Conservation (phyloP, 2,329 filamentous ascomycete genomes). For the Aquanectria penicillioides region DNA sequence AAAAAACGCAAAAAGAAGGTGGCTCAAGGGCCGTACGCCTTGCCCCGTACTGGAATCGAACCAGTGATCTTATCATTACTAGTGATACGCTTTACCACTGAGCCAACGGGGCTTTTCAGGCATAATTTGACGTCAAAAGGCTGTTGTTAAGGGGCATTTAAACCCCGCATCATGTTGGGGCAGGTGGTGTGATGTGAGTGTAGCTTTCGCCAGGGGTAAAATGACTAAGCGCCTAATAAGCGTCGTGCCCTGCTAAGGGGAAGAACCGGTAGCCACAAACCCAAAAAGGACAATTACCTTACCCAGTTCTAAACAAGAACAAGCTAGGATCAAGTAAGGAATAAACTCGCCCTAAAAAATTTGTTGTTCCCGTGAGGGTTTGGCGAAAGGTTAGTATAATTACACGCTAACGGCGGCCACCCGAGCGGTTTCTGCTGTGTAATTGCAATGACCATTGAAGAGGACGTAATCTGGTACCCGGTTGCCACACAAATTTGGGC, state of each 20-base stretch:
- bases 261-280: no score
- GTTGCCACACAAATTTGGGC: no score
- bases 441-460: no score
- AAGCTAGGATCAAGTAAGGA: neutral
- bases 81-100: slow-evolving; percentile 32
- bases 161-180: neutral
- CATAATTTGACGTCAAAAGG: neutral
- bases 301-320: slow-evolving; percentile 1
- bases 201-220: neutral
- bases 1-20: slow-evolving; percentile 1
- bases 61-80: slow-evolving; percentile 32
- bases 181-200: neutral
- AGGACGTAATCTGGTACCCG: no score
- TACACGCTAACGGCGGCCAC: no score
- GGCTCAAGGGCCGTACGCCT: neutral
- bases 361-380: neutral
- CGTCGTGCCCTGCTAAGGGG: no score
- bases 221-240: no score
- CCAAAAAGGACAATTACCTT: slow-evolving; percentile 1
- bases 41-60: slow-evolving; percentile 32
- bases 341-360: neutral
- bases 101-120: slow-evolving; percentile 26
- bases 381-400: no score
- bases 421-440: no score
- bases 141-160: neutral